These are phyloP conservation scores for Beauveria australis DNA, from an alignment of 2,329 filamentous ascomycete species.

Conservation along the genomic window DNA sequence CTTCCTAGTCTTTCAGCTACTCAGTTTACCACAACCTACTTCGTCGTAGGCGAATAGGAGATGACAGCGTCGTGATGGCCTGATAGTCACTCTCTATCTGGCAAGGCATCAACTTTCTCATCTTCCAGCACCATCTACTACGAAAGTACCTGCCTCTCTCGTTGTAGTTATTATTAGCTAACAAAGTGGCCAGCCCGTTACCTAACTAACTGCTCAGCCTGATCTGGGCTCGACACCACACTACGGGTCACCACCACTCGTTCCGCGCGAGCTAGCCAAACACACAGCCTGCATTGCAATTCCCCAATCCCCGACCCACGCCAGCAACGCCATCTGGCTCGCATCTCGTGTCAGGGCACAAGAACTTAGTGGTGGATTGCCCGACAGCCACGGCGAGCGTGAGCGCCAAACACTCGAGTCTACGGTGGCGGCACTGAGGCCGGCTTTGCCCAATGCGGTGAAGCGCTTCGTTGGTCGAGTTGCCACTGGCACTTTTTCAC, in stretches of 20 bases:
- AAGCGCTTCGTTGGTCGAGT: not conserved
- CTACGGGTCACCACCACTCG: not conserved
- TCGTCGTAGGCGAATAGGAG: not conserved
- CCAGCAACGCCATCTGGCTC: not conserved
- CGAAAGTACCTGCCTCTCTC: not conserved
- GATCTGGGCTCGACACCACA: not conserved
- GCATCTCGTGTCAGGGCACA: not conserved
- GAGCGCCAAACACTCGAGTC: not conserved
- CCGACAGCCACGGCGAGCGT: not conserved
- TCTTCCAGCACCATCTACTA: too few relatives aligned
- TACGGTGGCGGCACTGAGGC: not conserved
- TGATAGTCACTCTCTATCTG: not conserved
- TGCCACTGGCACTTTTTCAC: not conserved
- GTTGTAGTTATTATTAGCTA: not conserved
- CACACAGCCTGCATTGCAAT: not conserved
- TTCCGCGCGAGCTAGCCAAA: not conserved
- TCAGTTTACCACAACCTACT: not conserved
- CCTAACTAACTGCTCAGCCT: not conserved
- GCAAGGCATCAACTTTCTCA: too few relatives aligned
- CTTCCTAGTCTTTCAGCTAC: not conserved
- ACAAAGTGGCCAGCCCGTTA: not conserved
- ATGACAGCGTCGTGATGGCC: not conserved
- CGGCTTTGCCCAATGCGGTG: not conserved
- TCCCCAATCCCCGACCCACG: conserved; percentile 1
- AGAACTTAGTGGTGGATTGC: not conserved